Evolutionary conservation across 768 basidiomycete species (phyloP).

Genomic region (Hydnomerulius pinastri): DNA sequence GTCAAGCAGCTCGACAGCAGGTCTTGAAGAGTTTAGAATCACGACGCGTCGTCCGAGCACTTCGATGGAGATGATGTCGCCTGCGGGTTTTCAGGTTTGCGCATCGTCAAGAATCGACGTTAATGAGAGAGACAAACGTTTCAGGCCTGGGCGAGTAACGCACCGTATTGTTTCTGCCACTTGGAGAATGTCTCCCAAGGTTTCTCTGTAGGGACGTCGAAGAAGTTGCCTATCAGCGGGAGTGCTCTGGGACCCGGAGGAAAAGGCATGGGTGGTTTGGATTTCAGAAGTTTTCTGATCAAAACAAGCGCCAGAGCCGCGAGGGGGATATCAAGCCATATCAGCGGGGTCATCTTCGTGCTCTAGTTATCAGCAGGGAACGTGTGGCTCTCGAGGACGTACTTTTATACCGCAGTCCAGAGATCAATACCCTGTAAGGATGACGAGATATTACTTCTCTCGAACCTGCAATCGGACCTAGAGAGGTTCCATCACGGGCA

Average conservation of each 20-base stretch:
- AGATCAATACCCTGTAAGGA: too few species aligned
- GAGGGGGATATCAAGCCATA: neutral
- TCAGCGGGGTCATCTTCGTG: neutral
- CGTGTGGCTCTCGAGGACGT: too few species aligned
- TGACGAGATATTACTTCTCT: too few species aligned
- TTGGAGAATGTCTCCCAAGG: conserved; percentile 26
- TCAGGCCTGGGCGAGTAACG: neutral
- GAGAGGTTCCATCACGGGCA: too few species aligned
- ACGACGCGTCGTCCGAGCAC: conserved; percentile 31
- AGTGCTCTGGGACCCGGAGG: conserved; percentile 30
- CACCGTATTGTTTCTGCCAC: conserved; percentile 19
- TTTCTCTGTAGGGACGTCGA: conserved; percentile 20
- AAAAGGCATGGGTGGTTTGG: conserved; percentile 10
- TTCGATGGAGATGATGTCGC: conserved; percentile 33
- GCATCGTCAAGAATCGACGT: neutral
- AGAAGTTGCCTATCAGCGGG: conserved; percentile 28
- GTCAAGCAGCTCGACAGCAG: conserved; percentile 50
- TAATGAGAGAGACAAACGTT: neutral
- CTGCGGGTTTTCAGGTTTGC: conserved; percentile 1
- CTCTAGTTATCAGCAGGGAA: neutral
- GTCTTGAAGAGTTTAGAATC: conserved; percentile 38
- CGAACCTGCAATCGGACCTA: too few species aligned
- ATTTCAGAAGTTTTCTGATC: neutral
- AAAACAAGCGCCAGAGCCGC: neutral
- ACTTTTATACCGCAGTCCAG: too few species aligned